These are phyloP conservation scores for Melaleuca quinquenervia DNA, from an alignment of 345 rosid genomes.

Conservation along the genomic window DNA sequence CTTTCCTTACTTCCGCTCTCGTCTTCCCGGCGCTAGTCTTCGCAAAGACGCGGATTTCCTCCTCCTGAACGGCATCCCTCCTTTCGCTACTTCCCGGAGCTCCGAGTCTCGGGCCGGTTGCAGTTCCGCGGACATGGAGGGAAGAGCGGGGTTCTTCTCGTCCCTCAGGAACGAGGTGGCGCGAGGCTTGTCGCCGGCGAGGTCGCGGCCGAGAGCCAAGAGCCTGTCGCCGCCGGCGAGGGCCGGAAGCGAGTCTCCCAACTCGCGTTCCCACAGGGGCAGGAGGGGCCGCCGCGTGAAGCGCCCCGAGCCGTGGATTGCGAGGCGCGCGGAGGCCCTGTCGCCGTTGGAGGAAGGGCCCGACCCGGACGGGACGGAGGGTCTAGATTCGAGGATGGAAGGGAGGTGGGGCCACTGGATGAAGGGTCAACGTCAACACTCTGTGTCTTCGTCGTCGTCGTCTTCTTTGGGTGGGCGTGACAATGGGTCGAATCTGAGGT, in stretches of 20 bases:
- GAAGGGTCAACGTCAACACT: conserved; percentile 14
- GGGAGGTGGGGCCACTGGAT: conserved; percentile 32
- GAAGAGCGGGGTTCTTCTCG: conserved; percentile 6
- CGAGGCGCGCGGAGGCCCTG: conserved; percentile 13
- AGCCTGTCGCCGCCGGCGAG: neutral
- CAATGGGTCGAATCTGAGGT: conserved; percentile 22
- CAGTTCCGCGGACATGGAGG: neutral
- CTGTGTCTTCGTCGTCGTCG: neutral
- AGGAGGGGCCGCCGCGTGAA: neutral
- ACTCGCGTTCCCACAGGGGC: conserved; percentile 2
- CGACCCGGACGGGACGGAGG: conserved; percentile 13
- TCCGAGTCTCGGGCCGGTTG: neutral
- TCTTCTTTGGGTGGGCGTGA: conserved; percentile 1
- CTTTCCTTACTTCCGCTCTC: neutral
- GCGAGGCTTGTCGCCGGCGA: conserved; percentile 13
- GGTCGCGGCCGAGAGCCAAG: conserved; percentile 1
- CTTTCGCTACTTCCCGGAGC: neutral
- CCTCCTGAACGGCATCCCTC: neutral
- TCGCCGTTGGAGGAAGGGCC: conserved; percentile 37
- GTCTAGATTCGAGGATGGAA: conserved; percentile 11
- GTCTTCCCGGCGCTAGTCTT: neutral
- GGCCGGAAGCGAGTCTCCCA: conserved; percentile 2
- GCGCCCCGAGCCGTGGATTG: neutral
- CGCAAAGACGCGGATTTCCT: neutral
- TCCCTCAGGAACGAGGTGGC: conserved; percentile 9